Conservation (phyloP, 169 alveolate species). For the Fabrea salina region DNA sequence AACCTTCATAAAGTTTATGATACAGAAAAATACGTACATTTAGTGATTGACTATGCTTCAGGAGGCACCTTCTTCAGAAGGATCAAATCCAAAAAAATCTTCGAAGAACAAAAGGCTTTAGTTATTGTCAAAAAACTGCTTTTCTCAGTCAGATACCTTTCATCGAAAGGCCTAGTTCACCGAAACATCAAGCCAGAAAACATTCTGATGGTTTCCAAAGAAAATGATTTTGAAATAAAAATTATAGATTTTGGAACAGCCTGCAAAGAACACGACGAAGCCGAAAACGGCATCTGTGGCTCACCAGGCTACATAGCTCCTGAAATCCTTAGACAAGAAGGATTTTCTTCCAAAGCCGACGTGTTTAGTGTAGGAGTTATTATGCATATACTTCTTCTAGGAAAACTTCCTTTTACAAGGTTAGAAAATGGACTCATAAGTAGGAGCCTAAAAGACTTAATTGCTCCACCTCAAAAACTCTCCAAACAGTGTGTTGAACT, state of each 20-base stretch:
- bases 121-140: not conserved
- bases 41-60: not conserved
- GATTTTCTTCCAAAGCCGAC: not conserved
- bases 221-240: not conserved
- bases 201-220: not conserved
- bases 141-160: not conserved
- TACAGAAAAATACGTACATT: not conserved
- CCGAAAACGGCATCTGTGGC: not conserved
- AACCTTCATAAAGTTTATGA: conserved; percentile 18
- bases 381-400: not conserved
- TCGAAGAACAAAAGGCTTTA: not conserved
- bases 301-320: not conserved
- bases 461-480: no score
- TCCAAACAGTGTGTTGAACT: no score
- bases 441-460: no score
- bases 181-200: not conserved
- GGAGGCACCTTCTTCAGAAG: not conserved
- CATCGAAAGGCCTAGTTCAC: not conserved
- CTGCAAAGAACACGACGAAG: no score
- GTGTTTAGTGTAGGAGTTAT: not conserved
- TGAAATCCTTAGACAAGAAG: not conserved
- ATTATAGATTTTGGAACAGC: not conserved
- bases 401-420: not conserved
- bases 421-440: no score
- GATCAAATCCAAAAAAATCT: not conserved